Conservation (phyloP, 2,329 filamentous ascomycete species). For the Amauroascus verrucosus region DNA sequence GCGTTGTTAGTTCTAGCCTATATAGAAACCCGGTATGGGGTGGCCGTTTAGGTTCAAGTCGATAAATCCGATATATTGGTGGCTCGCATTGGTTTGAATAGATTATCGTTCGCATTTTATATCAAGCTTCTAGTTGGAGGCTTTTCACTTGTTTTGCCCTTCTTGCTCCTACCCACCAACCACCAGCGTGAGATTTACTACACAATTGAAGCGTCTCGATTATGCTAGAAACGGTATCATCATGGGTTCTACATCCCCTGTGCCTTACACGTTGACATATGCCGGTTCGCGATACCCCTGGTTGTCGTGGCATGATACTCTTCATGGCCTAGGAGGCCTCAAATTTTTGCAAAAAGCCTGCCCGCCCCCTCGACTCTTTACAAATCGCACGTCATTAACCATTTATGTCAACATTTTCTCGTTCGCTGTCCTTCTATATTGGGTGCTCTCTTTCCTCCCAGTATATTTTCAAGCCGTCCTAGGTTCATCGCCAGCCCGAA, state of each 20-base stretch:
- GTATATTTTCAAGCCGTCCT: neutral
- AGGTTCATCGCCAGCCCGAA: conserved; percentile 12
- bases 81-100: no score
- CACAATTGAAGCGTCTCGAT: neutral
- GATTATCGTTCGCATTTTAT: no score
- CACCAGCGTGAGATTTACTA: neutral
- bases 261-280: neutral
- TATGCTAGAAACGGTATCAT: conserved; percentile 4
- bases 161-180: neutral
- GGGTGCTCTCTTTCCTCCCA: conserved; percentile 32
- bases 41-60: neutral
- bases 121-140: conserved; percentile 46
- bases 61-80: no score
- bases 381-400: conserved; percentile 29
- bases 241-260: neutral
- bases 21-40: neutral
- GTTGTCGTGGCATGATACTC: neutral
- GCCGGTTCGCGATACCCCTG: neutral
- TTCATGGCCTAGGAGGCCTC: conserved; percentile 3
- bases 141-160: conserved; percentile 31
- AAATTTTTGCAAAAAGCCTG: conserved; percentile 18
- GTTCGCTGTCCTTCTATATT: conserved; percentile 29
- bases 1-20: neutral
- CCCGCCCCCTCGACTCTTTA: conserved; percentile 39
- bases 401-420: conserved; percentile 30